Percentiles rank a stretch among this genome's conserved stretches.
These are phyloP conservation scores for Lyophyllum atratum DNA, from an alignment of 768 basidiomycete species.

Conservation along the genomic window DNA sequence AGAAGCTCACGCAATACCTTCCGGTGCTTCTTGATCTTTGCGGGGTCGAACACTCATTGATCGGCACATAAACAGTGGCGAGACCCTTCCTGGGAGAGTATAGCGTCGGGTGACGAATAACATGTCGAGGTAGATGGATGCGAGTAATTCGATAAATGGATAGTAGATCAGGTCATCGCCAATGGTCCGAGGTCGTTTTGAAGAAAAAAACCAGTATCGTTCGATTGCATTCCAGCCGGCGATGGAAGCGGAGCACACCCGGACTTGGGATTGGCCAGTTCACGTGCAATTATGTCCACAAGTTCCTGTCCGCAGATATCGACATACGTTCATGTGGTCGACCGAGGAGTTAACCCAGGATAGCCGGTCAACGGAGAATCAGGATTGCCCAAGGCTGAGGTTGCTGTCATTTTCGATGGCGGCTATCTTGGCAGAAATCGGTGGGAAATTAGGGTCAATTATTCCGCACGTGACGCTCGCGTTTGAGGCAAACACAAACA, in stretches of 20 bases:
- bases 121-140: slow-evolving; percentile 7
- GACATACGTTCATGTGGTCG: background rate
- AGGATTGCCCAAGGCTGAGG: background rate
- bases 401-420: background rate
- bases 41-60: slow-evolving; percentile 40
- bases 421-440: background rate
- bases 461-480: background rate
- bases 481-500: background rate
- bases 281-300: slow-evolving; percentile 12
- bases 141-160: background rate
- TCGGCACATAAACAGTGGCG: slow-evolving; percentile 19
- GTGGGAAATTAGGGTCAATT: background rate
- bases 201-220: slow-evolving; percentile 6
- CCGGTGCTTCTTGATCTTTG: slow-evolving; percentile 19
- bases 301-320: background rate
- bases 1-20: slow-evolving; percentile 18
- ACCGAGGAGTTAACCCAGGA: background rate
- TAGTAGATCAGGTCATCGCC: slow-evolving; percentile 6
- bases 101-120: slow-evolving; percentile 1
- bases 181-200: slow-evolving; percentile 8
- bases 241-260: slow-evolving; percentile 17
- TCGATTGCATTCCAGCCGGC: slow-evolving; percentile 13
- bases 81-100: slow-evolving; percentile 1
- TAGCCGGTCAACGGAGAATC: background rate
- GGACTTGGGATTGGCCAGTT: slow-evolving; percentile 3